Conservation (phyloP, 2,329 filamentous ascomycete species). For the Ceratocystis huliohia region DNA sequence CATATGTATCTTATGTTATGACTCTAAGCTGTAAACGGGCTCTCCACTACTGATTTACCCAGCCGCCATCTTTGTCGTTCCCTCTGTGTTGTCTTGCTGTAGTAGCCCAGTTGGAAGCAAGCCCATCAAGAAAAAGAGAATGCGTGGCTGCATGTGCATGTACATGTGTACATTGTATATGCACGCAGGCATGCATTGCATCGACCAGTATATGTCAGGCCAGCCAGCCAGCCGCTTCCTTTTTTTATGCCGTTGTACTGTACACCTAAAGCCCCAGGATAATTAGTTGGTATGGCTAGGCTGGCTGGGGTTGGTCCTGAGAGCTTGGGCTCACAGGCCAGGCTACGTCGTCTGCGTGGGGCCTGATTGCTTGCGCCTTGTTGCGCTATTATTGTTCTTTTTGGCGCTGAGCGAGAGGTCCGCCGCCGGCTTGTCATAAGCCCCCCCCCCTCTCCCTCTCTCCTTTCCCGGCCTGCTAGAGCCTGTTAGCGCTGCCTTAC, state of each 20-base stretch:
- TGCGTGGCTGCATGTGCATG: not conserved
- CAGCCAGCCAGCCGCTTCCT: not conserved
- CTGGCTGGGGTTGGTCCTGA: not conserved
- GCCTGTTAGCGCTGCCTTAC: not conserved
- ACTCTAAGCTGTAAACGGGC: not conserved
- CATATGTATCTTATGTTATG: not conserved
- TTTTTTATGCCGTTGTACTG: not conserved
- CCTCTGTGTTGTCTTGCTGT: not conserved
- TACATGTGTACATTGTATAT: not conserved
- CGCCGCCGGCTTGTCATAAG: not conserved
- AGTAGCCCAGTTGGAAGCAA: too few relatives aligned
- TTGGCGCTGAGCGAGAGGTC: not conserved
- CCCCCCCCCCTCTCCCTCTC: too few relatives aligned
- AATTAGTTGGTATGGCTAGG: not conserved
- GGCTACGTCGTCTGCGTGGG: not conserved
- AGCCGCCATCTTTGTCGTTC: not conserved
- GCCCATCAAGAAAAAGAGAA: not conserved
- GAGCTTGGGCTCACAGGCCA: not conserved
- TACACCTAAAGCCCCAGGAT: not conserved
- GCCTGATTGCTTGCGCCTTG: not conserved
- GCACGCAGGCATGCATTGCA: slow-evolving; percentile 1
- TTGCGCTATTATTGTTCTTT: slow-evolving; percentile 6
- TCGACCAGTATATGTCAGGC: not conserved
- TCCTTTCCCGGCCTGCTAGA: too few relatives aligned
- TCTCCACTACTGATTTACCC: not conserved